A percentile compares a stretch with the other conserved stretches of the same genome.
phyloP scores from a whole-genome alignment of 108 stramenopile species.

The Cylindrotheca closterium region DNA sequence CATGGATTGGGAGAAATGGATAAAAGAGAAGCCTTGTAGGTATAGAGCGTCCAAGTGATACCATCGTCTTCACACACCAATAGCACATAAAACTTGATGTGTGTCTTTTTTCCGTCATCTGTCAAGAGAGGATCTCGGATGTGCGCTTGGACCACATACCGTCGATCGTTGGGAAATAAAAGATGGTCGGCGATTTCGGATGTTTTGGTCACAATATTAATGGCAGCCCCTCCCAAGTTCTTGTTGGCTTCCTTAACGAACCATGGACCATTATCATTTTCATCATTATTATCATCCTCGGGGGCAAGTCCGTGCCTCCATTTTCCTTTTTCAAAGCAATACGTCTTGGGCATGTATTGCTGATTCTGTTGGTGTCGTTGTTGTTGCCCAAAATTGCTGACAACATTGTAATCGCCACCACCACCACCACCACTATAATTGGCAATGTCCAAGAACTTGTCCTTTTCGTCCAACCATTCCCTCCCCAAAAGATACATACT shows the following conservation, averaged over 20 bases:
- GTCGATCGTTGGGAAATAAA: slow-evolving; percentile 19
- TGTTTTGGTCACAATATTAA: slow-evolving; percentile 17
- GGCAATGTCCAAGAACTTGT: slow-evolving; percentile 25
- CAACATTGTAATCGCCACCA: too few relatives aligned
- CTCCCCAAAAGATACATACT: slow-evolving; percentile 45
- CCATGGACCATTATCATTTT: slow-evolving; percentile 13
- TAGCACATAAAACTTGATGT: slow-evolving; percentile 42
- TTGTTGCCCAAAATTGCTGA: too few relatives aligned
- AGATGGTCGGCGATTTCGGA: slow-evolving; percentile 11
- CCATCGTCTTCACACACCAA: slow-evolving; percentile 15
- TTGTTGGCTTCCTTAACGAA: slow-evolving; percentile 50
- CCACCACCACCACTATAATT: too few relatives aligned
- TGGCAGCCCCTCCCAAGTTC: slow-evolving; percentile 42
- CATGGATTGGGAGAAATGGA: slow-evolving; percentile 33
- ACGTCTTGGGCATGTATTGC: slow-evolving; percentile 54
- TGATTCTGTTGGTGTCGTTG: too few relatives aligned
- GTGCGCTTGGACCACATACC: slow-evolving; percentile 48
- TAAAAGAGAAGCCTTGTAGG: slow-evolving; percentile 33
- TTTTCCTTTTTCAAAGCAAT: slow-evolving; percentile 23
- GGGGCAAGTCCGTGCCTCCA: slow-evolving; percentile 5
- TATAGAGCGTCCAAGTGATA: slow-evolving; percentile 34
- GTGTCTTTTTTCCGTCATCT: slow-evolving; percentile 37
- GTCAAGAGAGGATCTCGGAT: slow-evolving; percentile 31
- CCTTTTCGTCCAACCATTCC: slow-evolving; percentile 60
- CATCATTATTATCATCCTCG: not conserved